Conservation (phyloP, 768 basidiomycete species). For the Dioszegia hungarica region DNA sequence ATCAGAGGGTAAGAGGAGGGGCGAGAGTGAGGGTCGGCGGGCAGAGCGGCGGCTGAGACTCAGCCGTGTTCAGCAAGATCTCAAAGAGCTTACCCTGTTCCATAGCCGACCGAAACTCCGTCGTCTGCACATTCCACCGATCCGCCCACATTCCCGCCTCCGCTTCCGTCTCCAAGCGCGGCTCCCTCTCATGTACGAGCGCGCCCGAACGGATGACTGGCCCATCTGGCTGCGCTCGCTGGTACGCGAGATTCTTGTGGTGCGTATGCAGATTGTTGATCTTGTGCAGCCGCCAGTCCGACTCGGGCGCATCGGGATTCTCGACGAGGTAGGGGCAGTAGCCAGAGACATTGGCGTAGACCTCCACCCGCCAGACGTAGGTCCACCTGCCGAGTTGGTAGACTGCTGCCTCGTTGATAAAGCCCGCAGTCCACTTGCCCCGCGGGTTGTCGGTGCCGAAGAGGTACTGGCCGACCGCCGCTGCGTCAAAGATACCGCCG, state of each 20-base stretch:
- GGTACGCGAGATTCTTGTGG: conserved; percentile 1
- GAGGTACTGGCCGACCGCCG: background rate
- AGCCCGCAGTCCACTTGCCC: background rate
- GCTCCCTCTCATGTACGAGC: background rate
- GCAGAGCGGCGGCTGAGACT: background rate
- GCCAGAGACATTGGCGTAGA: background rate
- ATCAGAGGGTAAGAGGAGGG: background rate
- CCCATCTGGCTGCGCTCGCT: background rate
- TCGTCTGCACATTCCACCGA: background rate
- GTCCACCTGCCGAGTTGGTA: background rate
- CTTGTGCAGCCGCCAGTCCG: background rate
- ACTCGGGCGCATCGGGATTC: background rate
- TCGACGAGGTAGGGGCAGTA: background rate
- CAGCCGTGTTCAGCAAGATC: background rate
- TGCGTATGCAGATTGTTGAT: background rate
- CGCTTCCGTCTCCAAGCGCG: background rate
- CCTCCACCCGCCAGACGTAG: background rate
- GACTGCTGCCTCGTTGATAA: background rate
- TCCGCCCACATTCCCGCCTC: background rate
- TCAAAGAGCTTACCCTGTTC: background rate
- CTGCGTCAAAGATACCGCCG: background rate
- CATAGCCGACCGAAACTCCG: background rate
- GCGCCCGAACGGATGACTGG: background rate
- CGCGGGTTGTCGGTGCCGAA: background rate
- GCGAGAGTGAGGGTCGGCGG: background rate